These are phyloP conservation scores for Huiozyma naganishii DNA, from an alignment of 805 yeast genomes.

Conservation along the genomic window DNA sequence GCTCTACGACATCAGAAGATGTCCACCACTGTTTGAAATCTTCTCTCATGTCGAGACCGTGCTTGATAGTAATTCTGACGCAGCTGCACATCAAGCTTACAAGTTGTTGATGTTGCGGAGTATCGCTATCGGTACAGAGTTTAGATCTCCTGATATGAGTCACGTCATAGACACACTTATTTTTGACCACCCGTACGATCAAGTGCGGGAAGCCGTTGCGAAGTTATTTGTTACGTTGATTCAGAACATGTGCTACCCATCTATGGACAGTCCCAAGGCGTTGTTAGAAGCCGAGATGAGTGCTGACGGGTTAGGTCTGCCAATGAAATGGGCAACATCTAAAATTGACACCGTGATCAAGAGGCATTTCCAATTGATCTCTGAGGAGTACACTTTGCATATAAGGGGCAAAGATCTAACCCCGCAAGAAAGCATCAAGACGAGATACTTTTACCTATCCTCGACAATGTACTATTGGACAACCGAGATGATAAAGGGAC, in stretches of 20 bases:
- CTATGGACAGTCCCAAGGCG: conserved; percentile 11
- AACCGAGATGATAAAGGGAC: conserved; percentile 40
- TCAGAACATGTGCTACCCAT: conserved; percentile 9
- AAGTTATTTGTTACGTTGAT: conserved; percentile 33
- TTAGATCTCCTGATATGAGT: conserved; percentile 44
- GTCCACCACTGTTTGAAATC: conserved; percentile 39
- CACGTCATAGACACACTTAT: conserved; percentile 32
- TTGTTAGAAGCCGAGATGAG: conserved; percentile 8
- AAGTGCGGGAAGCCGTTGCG: conserved; percentile 63
- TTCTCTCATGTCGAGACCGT: conserved; percentile 35
- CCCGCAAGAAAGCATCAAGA: conserved; percentile 47
- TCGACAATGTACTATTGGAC: conserved; percentile 58
- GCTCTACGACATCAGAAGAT: conserved; percentile 57
- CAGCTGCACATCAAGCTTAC: conserved; percentile 58
- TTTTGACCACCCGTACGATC: conserved; percentile 56
- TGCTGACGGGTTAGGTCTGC: conserved; percentile 23
- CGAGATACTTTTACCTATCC: conserved; percentile 54
- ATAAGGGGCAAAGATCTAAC: conserved; percentile 19
- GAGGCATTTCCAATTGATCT: conserved; percentile 36
- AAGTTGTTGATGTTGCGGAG: conserved; percentile 42
- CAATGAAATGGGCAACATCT: conserved; percentile 24
- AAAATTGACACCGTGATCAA: conserved; percentile 31
- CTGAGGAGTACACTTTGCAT: conserved; percentile 25
- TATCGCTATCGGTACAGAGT: conserved; percentile 37
- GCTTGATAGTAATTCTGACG: conserved; percentile 41